Base-by-base conservation (phyloP, 495 filamentous ascomycete genomes). In the Xylaria castorea region DNA sequence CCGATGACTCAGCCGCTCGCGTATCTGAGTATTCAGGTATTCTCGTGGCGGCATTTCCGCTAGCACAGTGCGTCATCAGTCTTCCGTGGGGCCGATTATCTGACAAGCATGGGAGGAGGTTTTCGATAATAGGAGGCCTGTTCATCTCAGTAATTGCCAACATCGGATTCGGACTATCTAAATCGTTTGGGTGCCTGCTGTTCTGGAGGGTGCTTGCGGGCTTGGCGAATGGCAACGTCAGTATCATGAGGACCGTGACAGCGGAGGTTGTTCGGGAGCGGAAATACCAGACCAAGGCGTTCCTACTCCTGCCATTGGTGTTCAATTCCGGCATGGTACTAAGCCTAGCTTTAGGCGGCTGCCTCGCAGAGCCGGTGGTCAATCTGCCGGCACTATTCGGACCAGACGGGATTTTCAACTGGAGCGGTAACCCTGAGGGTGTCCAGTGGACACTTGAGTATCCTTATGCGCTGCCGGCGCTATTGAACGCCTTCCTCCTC, bases 161-260 rank as follows among this genome's bases (percentile, higher is more conserved):
- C 51, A 80, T 94, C 22, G 81, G 92, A 0, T 93, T 96, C 34
- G 93, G 93, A 3, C 87, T 96, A 72, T 88, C 92, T 8, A 82
- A 85, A 3, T 93, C 88, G 60, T 91, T 94, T 67, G 90, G 88
- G 82, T 80, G 90, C 42, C 90, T 93, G 7, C 82, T 96, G 53
- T 81, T 86, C 48, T 94, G 92, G 72, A 81, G 93, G 66, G 82
- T 89, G 8, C 76, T 96, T 8, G 92, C 89, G 4, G 94, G 94
- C 0, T 79, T 90, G 0, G 85, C 90, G 72, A 94, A 93, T 77
- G 93, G 92, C 0, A 96, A 94, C 75, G 90, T 94, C 0, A 92
- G 92, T 0, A 91, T 94, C 44, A 90, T 95, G 81, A 85, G 93
- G 55, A 95, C 92, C 0, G 93, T 94, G 87, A 91, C 94, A 34